Percentiles rank a stretch among this genome's conserved stretches.
phyloP scores from a whole-genome alignment of 2,329 filamentous ascomycete genomes.

The Microsporum audouinii region DNA sequence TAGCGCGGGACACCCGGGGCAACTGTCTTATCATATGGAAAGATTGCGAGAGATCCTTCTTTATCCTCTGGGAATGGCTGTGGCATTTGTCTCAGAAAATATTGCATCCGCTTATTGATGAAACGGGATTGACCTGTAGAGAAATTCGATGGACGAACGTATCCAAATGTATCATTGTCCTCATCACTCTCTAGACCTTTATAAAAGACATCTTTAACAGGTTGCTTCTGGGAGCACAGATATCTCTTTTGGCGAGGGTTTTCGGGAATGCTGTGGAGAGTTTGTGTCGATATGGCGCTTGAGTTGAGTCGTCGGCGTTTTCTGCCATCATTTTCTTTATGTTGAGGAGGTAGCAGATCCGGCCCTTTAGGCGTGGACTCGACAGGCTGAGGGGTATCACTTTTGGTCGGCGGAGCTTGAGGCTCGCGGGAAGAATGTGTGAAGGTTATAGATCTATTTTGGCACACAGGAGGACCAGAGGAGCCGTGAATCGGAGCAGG shows the following conservation, averaged over 20 bases:
- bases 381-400: not conserved
- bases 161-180: constrained; percentile 18
- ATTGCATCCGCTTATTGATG: constrained; percentile 22
- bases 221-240: constrained; percentile 17
- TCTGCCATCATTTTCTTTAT: constrained; percentile 20
- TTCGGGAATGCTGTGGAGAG: not conserved
- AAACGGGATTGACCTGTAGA: constrained; percentile 21
- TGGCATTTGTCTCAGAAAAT: constrained; percentile 21
- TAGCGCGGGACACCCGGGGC: constrained; percentile 10
- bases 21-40: not conserved
- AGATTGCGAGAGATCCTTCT: constrained; percentile 22
- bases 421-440: not conserved
- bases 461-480: not conserved
- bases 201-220: constrained; percentile 36
- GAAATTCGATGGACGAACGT: constrained; percentile 16
- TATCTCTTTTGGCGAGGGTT: not conserved
- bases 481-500: not conserved
- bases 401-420: not conserved
- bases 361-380: not conserved
- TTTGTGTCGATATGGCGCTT: not conserved
- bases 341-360: constrained; percentile 2
- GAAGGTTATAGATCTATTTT: not conserved
- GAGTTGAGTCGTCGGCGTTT: constrained; percentile 24
- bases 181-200: constrained; percentile 18
- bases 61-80: constrained; percentile 15